Base-by-base conservation (phyloP, 352 stramenopile genomes). In the Globisporangium rhizosaccharum region DNA sequence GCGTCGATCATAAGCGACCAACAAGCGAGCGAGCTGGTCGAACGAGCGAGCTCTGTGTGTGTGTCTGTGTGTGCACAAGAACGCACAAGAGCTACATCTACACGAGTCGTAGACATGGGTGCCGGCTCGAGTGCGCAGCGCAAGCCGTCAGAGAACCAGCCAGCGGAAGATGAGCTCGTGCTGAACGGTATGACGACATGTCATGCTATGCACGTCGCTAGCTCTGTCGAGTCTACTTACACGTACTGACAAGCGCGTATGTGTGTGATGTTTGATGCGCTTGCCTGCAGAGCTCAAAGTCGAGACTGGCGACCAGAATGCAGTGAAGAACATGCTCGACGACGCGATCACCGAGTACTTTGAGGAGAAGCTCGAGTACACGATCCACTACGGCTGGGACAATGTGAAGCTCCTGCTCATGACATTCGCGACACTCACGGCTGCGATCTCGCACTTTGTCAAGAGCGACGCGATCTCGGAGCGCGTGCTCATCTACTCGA, bases 251-350 rank as follows among this genome's bases (percentile, higher is more conserved):
- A 39, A 18, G 17, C 11, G 17, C 9, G 65, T 47, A 46, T 30
- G 33, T 30, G 17, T n/a, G 15, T n/a, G 53, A 11, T 51, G 28
- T 10, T 11, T n/a, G 53, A 11, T 51, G 28, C 7, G 47, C 12
- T 17, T 44, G 25, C 8, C n/a, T 37, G 41, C 51, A 92, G 69
- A 83, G 56, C 51, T 76, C 44, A 72, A 78, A 51, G 63, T 93
- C 45, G 84, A 95, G 65, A 88, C 79, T 41, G 83, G 82, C 10
- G 85, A 95, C 70, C 84, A 93, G 59, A 89, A 90, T 46, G 85
- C 83, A 17, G 83, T 95, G 36, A 92, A 92, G 67, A 93, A 93
- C 61, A 72, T 95, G 42, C 67, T 95, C 55, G 85, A 95, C 63
- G 85, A 95, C 60, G 79, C 76, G 18, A 76, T 95, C 52, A 61